Percentiles rank a stretch among this genome's conserved stretches.
phyloP scores from a whole-genome alignment of 1,284 basidiomycete species.

The Leccinum angustisporum region DNA sequence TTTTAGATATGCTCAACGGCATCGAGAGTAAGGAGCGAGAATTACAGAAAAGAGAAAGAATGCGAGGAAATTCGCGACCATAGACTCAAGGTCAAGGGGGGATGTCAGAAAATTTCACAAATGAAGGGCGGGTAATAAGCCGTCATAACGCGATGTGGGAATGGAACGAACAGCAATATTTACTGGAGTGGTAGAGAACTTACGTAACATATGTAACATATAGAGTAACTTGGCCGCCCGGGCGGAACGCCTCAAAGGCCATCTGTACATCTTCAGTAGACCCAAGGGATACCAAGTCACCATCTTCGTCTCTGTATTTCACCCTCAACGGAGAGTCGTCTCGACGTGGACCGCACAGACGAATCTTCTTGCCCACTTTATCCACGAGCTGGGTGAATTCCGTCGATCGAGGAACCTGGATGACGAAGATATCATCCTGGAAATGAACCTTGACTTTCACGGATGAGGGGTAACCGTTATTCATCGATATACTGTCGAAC shows the following conservation, averaged over 20 bases:
- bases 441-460: slow-evolving; percentile 89
- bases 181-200: slow-evolving; percentile 5
- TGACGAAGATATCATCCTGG: slow-evolving; percentile 88
- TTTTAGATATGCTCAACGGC: slow-evolving; percentile 30
- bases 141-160: slow-evolving; percentile 6
- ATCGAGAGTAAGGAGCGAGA: slow-evolving; percentile 17
- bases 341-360: slow-evolving; percentile 77
- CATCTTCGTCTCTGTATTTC: slow-evolving; percentile 89
- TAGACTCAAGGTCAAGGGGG: slow-evolving; percentile 6
- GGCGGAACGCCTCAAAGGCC: slow-evolving; percentile 79
- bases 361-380: slow-evolving; percentile 90
- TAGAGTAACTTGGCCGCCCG: slow-evolving; percentile 72
- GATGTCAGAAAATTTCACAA: slow-evolving; percentile 4
- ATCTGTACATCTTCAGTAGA: slow-evolving; percentile 90
- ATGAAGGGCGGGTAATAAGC: background rate
- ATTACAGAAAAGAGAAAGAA: slow-evolving; percentile 15
- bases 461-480: slow-evolving; percentile 37
- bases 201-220: slow-evolving; percentile 76
- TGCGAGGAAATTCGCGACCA: slow-evolving; percentile 19
- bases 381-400: slow-evolving; percentile 83
- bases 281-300: slow-evolving; percentile 82
- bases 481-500: slow-evolving; percentile 42
- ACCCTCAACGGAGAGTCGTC: slow-evolving; percentile 77
- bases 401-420: slow-evolving; percentile 79
- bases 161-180: slow-evolving; percentile 4